These are phyloP conservation scores for Kockiozyma suomiensis DNA, from an alignment of 805 yeast genomes.

Conservation along the genomic window DNA sequence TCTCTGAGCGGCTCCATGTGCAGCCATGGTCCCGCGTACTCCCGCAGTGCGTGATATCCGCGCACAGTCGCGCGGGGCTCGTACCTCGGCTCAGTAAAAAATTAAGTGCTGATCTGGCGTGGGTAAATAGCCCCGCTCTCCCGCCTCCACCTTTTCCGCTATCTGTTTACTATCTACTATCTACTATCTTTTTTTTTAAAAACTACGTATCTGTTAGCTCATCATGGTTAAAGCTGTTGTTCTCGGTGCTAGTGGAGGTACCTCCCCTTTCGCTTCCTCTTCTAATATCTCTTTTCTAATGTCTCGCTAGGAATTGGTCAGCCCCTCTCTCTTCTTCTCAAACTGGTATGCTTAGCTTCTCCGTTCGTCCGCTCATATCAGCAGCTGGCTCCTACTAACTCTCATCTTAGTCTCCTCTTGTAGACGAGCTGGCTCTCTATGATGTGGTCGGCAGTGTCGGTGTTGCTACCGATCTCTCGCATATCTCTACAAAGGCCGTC, in stretches of 20 bases:
- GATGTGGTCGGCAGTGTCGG: conserved; percentile 87
- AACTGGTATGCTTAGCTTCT: conserved; percentile 46
- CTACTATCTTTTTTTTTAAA: not conserved
- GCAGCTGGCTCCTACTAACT: too few species aligned
- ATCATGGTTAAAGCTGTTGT: conserved; percentile 52
- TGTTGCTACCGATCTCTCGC: conserved; percentile 85
- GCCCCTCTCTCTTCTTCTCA: conserved; percentile 80
- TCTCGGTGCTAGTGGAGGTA: conserved; percentile 62
- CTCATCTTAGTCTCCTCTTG: conserved; percentile 57
- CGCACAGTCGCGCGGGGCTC: not conserved
- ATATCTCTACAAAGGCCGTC: conserved; percentile 68
- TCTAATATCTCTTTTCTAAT: too few species aligned
- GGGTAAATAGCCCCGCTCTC: not conserved
- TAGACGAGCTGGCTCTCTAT: conserved; percentile 70
- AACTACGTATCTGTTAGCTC: not conserved
- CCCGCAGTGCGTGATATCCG: too few species aligned
- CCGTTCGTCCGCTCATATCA: too few species aligned
- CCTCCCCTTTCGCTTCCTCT: conserved; percentile 1
- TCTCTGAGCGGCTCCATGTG: too few species aligned
- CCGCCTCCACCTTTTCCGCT: too few species aligned
- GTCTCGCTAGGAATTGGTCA: conserved; percentile 73
- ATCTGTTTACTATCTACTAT: not conserved
- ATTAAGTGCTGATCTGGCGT: not conserved
- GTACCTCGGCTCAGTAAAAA: not conserved
- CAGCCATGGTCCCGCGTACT: too few species aligned